Conservation (phyloP, 2,329 filamentous ascomycete species). For the Cryphonectria japonica region DNA sequence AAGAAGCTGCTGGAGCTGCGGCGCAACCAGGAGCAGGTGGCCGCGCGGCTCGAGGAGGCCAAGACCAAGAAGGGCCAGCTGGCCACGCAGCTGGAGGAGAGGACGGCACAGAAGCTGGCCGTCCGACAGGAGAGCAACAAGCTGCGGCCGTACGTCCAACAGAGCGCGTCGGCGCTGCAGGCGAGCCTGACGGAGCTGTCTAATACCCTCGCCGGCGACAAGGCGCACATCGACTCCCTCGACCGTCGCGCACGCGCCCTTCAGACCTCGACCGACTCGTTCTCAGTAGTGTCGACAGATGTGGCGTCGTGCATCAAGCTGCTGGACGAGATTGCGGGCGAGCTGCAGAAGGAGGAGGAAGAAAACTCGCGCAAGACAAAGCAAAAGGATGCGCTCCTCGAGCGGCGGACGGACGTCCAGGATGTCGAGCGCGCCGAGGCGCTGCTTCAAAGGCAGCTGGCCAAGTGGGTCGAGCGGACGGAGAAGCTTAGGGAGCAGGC, state of each 20-base stretch:
- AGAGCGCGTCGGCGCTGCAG: constrained; percentile 84
- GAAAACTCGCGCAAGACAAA: constrained; percentile 78
- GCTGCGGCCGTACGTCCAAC: constrained; percentile 86
- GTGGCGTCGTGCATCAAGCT: constrained; percentile 87
- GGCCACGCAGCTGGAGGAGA: constrained; percentile 72
- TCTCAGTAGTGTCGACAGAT: constrained; percentile 80
- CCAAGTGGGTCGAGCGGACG: constrained; percentile 85
- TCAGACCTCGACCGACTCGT: constrained; percentile 90
- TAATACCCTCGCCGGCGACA: constrained; percentile 76
- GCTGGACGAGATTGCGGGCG: constrained; percentile 82
- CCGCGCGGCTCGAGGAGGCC: constrained; percentile 79
- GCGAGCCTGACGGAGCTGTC: constrained; percentile 80
- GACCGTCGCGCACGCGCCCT: constrained; percentile 87
- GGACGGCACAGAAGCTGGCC: constrained; percentile 69
- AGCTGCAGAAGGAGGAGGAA: constrained; percentile 89
- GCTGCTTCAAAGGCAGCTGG: constrained; percentile 79
- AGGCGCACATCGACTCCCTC: constrained; percentile 81
- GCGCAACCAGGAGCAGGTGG: constrained; percentile 80
- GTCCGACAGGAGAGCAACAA: constrained; percentile 86
- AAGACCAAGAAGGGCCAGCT: constrained; percentile 80
- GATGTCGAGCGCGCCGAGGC: constrained; percentile 90
- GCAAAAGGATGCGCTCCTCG: constrained; percentile 84
- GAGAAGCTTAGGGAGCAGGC: constrained; percentile 81
- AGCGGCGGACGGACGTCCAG: constrained; percentile 84
- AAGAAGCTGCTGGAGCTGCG: constrained; percentile 78